Evolutionary conservation across 2,329 filamentous ascomycete genomes (phyloP).

Genomic region (Rutstroemia sp.): DNA sequence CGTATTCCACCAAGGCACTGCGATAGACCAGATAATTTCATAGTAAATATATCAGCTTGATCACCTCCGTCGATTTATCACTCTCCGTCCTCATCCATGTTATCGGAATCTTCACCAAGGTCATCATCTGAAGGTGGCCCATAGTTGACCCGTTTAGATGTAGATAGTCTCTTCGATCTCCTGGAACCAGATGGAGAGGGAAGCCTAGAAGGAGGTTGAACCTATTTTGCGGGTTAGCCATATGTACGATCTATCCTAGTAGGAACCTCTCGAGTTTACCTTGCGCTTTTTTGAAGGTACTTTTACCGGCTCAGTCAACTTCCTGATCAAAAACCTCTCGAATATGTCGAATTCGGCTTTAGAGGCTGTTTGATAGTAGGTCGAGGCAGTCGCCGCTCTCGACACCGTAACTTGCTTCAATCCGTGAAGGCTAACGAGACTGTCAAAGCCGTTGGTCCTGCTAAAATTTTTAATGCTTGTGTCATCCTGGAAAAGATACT

Average conservation of each 20-base stretch:
- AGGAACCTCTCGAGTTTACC: not conserved
- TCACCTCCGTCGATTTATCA: no score
- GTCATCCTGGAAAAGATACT: slow-evolving; percentile 6
- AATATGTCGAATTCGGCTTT: not conserved
- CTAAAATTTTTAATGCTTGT: slow-evolving; percentile 12
- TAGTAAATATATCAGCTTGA: no score
- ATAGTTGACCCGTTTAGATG: not conserved
- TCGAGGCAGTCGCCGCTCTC: not conserved
- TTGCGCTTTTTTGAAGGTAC: not conserved
- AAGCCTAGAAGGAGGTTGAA: not conserved
- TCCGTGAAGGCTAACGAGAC: slow-evolving; percentile 10
- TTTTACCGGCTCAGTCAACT: not conserved
- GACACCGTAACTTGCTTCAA: slow-evolving; percentile 15
- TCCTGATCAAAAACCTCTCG: not conserved
- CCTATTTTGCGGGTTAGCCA: not conserved
- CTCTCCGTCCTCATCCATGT: no score
- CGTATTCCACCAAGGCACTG: no score
- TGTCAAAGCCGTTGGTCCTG: slow-evolving; percentile 14
- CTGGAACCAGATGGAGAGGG: not conserved
- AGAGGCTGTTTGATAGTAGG: not conserved
- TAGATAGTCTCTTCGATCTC: not conserved
- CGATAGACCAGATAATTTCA: no score
- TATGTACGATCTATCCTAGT: not conserved
- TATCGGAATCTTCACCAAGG: no score
- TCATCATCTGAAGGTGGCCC: no score